phyloP scores from a whole-genome alignment of 768 basidiomycete species.

The Boletus tylopilopsis region DNA sequence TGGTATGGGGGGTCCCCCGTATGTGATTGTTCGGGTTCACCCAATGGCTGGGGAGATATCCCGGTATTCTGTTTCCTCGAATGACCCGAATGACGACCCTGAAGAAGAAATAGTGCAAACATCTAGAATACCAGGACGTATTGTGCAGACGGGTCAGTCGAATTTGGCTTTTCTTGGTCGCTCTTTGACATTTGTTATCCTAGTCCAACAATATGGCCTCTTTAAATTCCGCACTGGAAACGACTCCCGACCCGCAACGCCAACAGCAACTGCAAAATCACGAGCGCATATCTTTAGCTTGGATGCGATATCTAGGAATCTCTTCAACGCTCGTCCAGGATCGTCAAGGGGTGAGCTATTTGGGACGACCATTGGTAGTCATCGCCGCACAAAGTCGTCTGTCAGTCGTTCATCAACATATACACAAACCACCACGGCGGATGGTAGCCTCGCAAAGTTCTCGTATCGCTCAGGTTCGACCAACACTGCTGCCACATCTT shows the following conservation, averaged over 20 bases:
- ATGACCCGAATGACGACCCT: conserved; percentile 65
- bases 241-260: conserved; percentile 79
- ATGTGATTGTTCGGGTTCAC: conserved; percentile 77
- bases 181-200: not conserved
- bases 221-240: conserved; percentile 83
- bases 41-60: conserved; percentile 82
- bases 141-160: conserved; percentile 76
- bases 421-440: conserved; percentile 65
- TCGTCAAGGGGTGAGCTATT: conserved; percentile 74
- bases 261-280: conserved; percentile 69
- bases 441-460: conserved; percentile 68
- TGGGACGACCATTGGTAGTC: conserved; percentile 64
- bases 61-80: conserved; percentile 73
- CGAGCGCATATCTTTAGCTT: conserved; percentile 83
- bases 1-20: conserved; percentile 64
- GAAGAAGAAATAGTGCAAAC: conserved; percentile 86
- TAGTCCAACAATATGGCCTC: conserved; percentile 85
- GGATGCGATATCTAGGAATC: conserved; percentile 85
- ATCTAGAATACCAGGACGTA: conserved; percentile 63
- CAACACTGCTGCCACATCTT: conserved; percentile 57
- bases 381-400: conserved; percentile 59
- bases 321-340: conserved; percentile 72
- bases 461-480: conserved; percentile 71
- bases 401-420: conserved; percentile 70
- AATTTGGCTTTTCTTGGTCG: not conserved